Evolutionary conservation across 106 monocot species (phyloP).

Genomic region (Apostasia ramifera): DNA sequence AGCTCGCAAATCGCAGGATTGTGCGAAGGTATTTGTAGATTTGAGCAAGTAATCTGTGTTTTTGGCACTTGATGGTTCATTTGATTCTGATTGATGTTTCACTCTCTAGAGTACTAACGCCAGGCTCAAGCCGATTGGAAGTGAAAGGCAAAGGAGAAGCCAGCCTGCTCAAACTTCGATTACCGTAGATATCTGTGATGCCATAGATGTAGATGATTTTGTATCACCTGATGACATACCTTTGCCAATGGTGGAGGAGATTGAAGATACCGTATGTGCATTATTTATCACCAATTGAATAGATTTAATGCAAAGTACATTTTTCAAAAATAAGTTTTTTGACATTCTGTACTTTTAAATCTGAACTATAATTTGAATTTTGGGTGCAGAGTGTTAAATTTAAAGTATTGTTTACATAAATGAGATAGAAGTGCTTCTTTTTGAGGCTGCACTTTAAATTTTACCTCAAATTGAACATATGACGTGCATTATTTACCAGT

Average conservation of each 20-base stretch:
- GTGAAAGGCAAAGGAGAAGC: slow-evolving; percentile 35
- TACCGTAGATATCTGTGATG: slow-evolving; percentile 12
- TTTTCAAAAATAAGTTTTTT: no score
- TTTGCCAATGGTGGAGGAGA: slow-evolving; percentile 54
- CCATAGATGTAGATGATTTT: slow-evolving; percentile 38
- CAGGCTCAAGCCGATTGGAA: slow-evolving; percentile 23
- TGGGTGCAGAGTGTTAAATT: no score
- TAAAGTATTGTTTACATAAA: no score
- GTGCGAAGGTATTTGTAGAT: slow-evolving; percentile 30
- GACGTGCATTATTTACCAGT: no score
- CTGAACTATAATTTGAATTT: background rate
- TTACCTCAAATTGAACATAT: no score
- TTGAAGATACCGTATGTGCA: slow-evolving; percentile 43
- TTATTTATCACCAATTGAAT: no score
- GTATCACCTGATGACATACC: slow-evolving; percentile 29
- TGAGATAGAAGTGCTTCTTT: no score
- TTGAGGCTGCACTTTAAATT: no score
- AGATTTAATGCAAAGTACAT: no score
- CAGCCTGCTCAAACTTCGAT: slow-evolving; percentile 1
- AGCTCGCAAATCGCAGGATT: slow-evolving; percentile 38
- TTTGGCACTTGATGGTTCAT: background rate
- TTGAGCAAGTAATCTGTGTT: background rate
- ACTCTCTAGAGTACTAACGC: slow-evolving; percentile 2
- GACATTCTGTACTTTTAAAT: no score
- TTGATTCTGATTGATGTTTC: background rate